Evolutionary conservation across 345 rosid genomes (phyloP).

Genomic region (Syzygium oleosum): DNA sequence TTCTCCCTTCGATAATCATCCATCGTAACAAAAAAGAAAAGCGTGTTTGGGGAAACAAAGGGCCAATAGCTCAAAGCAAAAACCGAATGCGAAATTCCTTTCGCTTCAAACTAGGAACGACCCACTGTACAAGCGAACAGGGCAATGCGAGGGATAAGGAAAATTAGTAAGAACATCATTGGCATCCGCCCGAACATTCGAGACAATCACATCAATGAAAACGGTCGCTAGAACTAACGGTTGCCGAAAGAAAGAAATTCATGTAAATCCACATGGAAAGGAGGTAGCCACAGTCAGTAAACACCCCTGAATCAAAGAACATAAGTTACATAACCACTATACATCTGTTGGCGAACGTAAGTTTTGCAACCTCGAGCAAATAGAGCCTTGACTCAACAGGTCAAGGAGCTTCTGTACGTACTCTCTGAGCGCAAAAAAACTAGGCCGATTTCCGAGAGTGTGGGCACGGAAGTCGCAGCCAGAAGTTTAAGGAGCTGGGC

Average conservation of each 20-base stretch:
- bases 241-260: not conserved
- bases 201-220: not conserved
- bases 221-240: not conserved
- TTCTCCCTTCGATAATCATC: not conserved
- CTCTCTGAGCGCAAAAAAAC: not conserved
- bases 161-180: not conserved
- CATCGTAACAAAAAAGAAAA: not conserved
- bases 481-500: not conserved
- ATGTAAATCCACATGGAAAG: not conserved
- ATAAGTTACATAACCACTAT: not conserved
- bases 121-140: not conserved
- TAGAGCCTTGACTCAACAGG: not conserved
- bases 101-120: not conserved
- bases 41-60: not conserved
- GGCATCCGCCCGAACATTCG: not conserved
- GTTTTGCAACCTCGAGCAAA: not conserved
- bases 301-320: not conserved
- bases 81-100: not conserved
- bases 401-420: not conserved
- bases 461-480: not conserved
- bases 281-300: not conserved
- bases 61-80: not conserved
- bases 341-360: not conserved
- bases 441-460: not conserved
- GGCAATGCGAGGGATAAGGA: not conserved